These are phyloP conservation scores for Andrographis paniculata DNA, from an alignment of 305 asterid species.

Conservation along the genomic window DNA sequence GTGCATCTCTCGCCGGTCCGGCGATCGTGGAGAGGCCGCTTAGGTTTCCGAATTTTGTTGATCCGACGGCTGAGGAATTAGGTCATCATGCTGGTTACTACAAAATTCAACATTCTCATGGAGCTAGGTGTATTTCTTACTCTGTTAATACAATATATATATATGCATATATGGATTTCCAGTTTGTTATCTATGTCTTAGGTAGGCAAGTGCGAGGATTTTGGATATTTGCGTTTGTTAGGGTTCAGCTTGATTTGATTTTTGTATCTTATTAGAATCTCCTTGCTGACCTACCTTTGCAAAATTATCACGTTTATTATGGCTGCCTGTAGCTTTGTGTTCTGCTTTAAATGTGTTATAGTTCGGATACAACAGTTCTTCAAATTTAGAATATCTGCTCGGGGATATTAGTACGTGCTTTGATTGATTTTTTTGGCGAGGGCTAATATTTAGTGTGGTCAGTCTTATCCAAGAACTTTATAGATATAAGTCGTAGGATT, in stretches of 20 bases:
- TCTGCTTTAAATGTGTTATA: no score
- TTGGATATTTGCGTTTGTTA: no score
- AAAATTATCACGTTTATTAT: background rate
- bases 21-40: conserved; percentile 44
- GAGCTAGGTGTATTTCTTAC: conserved; percentile 47
- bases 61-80: conserved; percentile 32
- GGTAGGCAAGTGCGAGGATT: no score
- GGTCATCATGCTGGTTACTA: conserved; percentile 93
- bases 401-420: no score
- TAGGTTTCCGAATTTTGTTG: conserved; percentile 37
- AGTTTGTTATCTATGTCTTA: no score
- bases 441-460: no score
- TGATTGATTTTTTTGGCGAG: no score
- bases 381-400: no score
- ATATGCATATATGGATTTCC: background rate
- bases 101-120: conserved; percentile 72
- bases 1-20: conserved; percentile 20
- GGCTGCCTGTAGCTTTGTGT: no score
- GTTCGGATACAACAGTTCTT: no score
- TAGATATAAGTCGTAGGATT: no score
- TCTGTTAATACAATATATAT: background rate
- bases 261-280: background rate
- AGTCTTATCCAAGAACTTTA: no score
- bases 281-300: background rate
- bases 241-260: background rate